Evolutionary conservation across 1,284 basidiomycete genomes (phyloP), one percentile per base, ranked within the genome.

Genomic region (Microstroma glucosiphilum): DNA sequence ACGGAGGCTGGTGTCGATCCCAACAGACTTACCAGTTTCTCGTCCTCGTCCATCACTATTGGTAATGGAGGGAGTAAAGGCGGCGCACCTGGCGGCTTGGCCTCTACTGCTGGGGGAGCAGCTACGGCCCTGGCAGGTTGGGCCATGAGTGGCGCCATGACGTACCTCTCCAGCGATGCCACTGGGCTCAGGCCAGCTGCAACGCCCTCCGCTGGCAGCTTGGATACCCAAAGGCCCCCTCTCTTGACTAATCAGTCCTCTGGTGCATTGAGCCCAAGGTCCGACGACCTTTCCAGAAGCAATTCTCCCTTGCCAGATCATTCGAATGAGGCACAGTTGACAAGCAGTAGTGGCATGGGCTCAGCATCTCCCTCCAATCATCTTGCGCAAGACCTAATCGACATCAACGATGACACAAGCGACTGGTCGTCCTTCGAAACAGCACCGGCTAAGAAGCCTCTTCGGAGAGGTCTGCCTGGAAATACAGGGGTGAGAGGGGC

Each of bases 111-210:
- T 12, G 70, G 75, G 2, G 70, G 69, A 19, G 76, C 76, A 19
- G 75, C 77, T 1, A 64, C 70, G 0, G 71, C 70, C 13, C 58
- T 78, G 51, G 69, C 73, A 7, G 70, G 70, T 21, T 78, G 75
- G 75, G 74, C 75, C 9, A 68, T 75, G 60, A 65, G 68, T 6
- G 68, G 69, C 42, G 69, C 51, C 25, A 54, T 54, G 51, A 54
- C 19, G 6, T 54, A 54, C 19, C 54, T 65, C 57, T 57, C 26
- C 23, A 42, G 43, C 13, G 17, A 12, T n/a, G 40, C 30, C 30
- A 53, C 51, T 21, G 19, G 43, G 9, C 4, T 37, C 30, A 37
- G 30, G 30, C 30, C 30, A 37, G 30, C 30, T 37, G 48, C 55
- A 3, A 46, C 12, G 13, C 9, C 37, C 13, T 19, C n/a, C 4